Percentiles rank a stretch among this genome's conserved stretches.
Conservation (phyloP, 2,329 filamentous ascomycete species). For the Aspergillus alliaceus region DNA sequence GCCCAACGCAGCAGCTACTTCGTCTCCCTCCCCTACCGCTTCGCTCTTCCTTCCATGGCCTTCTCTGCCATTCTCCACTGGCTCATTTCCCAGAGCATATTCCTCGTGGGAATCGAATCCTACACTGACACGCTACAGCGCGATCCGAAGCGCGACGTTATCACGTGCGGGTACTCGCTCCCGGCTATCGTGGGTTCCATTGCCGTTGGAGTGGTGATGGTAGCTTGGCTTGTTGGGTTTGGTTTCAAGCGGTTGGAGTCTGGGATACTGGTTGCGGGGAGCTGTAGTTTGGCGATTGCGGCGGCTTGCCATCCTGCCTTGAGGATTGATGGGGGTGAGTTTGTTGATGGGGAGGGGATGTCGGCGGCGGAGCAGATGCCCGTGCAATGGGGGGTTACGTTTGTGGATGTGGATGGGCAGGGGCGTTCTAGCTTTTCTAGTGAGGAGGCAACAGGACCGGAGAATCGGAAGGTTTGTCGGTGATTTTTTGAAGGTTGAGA, state of each 20-base stretch:
- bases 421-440: neutral
- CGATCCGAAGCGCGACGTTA: neutral
- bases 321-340: neutral
- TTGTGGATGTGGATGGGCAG: neutral
- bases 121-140: neutral
- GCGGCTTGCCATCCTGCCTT: conserved; percentile 29
- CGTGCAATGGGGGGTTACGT: neutral
- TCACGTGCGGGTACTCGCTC: conserved; percentile 2
- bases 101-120: conserved; percentile 39
- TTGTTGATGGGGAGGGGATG: neutral
- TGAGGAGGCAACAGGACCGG: neutral
- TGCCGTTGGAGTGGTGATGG: neutral
- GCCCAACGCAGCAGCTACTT: conserved; percentile 47
- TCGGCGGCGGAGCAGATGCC: neutral
- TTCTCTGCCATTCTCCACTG: conserved; percentile 46
- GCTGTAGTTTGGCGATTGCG: conserved; percentile 34
- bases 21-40: conserved; percentile 48
- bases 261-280: conserved; percentile 30
- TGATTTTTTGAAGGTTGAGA: neutral
- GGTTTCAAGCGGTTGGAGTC: conserved; percentile 18
- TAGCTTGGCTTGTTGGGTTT: conserved; percentile 8
- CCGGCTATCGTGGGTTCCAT: neutral
- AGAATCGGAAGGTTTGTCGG: neutral
- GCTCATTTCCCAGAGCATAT: conserved; percentile 51
- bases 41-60: conserved; percentile 42